Base-by-base conservation (phyloP, 2,329 filamentous ascomycete genomes). In the Myriosclerotinia scirpicola region DNA sequence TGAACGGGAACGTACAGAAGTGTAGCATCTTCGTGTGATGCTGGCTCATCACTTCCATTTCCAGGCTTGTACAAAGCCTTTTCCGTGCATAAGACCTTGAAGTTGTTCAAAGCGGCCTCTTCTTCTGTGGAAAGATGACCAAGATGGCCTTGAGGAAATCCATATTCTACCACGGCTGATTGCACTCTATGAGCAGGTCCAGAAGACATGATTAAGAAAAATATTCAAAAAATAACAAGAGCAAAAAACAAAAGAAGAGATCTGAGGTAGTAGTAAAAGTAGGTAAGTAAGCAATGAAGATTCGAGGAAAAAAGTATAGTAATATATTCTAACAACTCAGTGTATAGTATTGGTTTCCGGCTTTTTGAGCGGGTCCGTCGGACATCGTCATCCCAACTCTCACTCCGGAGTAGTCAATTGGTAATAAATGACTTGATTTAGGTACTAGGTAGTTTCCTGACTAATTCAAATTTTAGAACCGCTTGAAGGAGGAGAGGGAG, bases 131-230 rank as follows among this genome's bases (percentile, higher is more conserved):
- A 91, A 68, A 97, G 83, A 78, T 94, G 89, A 59, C 92, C 89
- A 55, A 94, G 81, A 77, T 96, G 93, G n/a, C 92, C 93, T 59
- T 85, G 80, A 2, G 90, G 90, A 77, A 90, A 93, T 70, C 82
- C 83, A 71, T 81, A 75, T 54, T 81, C 80, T 38, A 73, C 72
- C 42, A 73, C 72, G 5, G 76, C 75, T 40, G 72, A 75, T 56
- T 75, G 71, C 36, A 77, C 75, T 71, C 75, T 70, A 67, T 75
- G 74, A 15, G 73, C 73, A 44, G 74, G 73, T 20, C 73, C 73
- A 40, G 70, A 70, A 26, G 74, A 72, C 72, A 73, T 72, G 56
- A 65, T 66, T 70, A 22, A 46, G 26, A 17, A n/a, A n/a, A n/a
- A 46, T 44, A 48, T 42, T 54, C 42, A 50, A 52, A 62, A 34